Conservation (phyloP, 208 protist species). For the Trypanosoma caninum region DNA sequence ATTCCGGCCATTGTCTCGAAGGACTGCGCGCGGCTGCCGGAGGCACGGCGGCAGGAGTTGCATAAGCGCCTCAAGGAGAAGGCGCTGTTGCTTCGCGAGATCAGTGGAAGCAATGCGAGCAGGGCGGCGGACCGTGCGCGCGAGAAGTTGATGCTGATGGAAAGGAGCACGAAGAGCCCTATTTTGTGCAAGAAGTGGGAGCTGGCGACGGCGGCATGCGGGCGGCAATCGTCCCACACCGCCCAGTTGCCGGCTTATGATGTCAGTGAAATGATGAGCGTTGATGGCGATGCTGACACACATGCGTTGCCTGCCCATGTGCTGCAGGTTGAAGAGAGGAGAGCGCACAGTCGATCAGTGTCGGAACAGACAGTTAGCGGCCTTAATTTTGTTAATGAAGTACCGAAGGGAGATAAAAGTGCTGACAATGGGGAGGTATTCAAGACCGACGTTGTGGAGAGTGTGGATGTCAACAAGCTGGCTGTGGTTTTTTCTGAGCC, state of each 20-base stretch:
- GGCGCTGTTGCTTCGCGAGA: conserved; percentile 48
- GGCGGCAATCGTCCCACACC: no score
- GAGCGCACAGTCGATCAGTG: neutral
- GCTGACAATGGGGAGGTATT: neutral
- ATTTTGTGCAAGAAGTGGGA: neutral
- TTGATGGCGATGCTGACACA: neutral
- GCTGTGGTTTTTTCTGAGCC: neutral
- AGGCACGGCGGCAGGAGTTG: conserved; percentile 44
- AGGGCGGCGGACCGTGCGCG: conserved; percentile 54
- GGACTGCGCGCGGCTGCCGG: conserved; percentile 25
- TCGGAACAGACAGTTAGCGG: neutral
- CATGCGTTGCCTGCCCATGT: neutral
- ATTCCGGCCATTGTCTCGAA: conserved; percentile 50
- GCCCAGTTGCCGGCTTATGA: no score
- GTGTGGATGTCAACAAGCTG: neutral
- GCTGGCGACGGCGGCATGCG: neutral
- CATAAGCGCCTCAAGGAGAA: conserved; percentile 63
- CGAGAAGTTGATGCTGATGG: conserved; percentile 70
- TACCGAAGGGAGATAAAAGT: neutral
- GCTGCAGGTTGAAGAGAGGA: neutral
- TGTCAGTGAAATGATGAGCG: neutral
- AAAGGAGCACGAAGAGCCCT: conserved; percentile 27
- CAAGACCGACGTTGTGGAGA: no score
- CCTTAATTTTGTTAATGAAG: neutral
- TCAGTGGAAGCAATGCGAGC: conserved; percentile 56